A percentile compares a stretch with the other conserved stretches of the same genome.
Evolutionary conservation across 208 protist species (phyloP).

Genomic region (Lotmaria passim): DNA sequence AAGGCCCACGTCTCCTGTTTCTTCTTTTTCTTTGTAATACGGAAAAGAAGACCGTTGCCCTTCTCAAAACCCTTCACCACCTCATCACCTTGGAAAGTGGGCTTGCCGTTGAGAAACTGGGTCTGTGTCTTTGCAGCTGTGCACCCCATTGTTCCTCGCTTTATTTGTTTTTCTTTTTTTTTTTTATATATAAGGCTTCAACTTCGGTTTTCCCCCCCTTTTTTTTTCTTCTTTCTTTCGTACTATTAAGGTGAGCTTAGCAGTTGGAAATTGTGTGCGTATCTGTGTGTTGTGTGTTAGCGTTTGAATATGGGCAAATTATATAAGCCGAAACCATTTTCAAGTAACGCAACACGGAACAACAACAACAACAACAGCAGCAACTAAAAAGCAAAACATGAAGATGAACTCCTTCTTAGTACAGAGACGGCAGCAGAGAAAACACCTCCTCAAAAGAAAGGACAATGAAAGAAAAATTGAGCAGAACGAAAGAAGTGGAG

Average conservation of each 20-base stretch:
- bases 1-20: conserved; percentile 66
- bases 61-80: conserved; percentile 78
- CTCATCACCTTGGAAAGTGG: conserved; percentile 60
- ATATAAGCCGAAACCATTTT: no score
- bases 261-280: background rate
- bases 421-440: no score
- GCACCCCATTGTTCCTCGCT: conserved; percentile 52
- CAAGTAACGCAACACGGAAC: background rate
- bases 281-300: background rate
- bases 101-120: conserved; percentile 64
- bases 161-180: background rate
- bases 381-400: conserved; percentile 3
- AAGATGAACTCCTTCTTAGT: no score
- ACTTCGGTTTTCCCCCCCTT: background rate
- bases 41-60: conserved; percentile 78
- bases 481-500: no score
- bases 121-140: conserved; percentile 24
- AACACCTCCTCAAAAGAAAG: background rate
- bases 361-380: background rate
- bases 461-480: conserved; percentile 1
- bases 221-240: background rate
- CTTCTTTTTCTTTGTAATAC: conserved; percentile 58
- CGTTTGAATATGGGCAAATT: background rate
- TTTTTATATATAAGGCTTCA: no score
- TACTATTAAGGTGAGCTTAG: no score